Conservation (phyloP, 2,329 filamentous ascomycete species). For the Xylaria sp. region DNA sequence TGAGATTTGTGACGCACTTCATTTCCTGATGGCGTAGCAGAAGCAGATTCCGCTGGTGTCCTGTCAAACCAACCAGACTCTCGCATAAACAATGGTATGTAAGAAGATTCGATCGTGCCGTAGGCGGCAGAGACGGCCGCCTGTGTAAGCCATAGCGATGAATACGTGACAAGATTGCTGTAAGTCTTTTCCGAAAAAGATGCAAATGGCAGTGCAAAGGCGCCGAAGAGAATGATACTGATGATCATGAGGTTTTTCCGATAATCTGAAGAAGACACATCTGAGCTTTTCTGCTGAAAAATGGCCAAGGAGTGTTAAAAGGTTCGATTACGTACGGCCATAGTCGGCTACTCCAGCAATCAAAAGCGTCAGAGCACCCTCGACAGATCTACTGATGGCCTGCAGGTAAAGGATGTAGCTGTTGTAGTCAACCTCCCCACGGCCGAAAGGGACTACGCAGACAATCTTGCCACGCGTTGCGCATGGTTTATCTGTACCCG, state of each 20-base stretch:
- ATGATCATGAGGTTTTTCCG: slow-evolving; percentile 34
- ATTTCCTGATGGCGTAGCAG: slow-evolving; percentile 3
- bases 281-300: background rate
- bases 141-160: slow-evolving; percentile 28
- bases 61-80: slow-evolving; percentile 32
- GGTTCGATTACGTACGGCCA: slow-evolving; percentile 24
- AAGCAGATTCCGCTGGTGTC: background rate
- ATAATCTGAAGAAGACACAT: slow-evolving; percentile 18
- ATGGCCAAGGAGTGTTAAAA: background rate
- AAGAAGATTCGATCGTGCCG: slow-evolving; percentile 34
- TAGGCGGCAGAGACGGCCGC: slow-evolving; percentile 32
- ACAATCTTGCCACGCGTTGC: slow-evolving; percentile 31
- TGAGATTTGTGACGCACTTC: slow-evolving; percentile 31
- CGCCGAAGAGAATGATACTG: slow-evolving; percentile 33
- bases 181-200: slow-evolving; percentile 28
- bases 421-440: slow-evolving; percentile 34
- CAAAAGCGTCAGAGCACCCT: slow-evolving; percentile 29
- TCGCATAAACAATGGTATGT: slow-evolving; percentile 35
- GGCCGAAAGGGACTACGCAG: slow-evolving; percentile 34
- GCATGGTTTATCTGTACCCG: slow-evolving; percentile 33
- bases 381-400: slow-evolving; percentile 32
- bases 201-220: slow-evolving; percentile 31
- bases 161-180: slow-evolving; percentile 27
- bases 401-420: slow-evolving; percentile 35
- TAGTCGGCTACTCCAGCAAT: slow-evolving; percentile 36